Percentiles rank a stretch among this genome's conserved stretches.
Evolutionary conservation across 225 moss, liverwort and hornwort species (phyloP).

Genomic region (Polytrichum commune): DNA sequence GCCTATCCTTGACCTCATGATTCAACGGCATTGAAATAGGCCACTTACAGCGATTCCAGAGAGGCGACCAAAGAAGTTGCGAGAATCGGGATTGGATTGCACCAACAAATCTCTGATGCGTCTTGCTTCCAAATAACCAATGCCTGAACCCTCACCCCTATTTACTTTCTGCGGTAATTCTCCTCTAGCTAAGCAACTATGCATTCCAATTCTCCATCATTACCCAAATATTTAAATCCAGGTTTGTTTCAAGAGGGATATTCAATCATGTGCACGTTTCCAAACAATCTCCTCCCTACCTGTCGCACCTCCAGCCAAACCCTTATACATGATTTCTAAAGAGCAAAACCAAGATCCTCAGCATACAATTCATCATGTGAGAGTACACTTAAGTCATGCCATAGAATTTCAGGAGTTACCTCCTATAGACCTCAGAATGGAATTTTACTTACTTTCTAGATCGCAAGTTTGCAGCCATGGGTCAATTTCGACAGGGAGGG

Average conservation of each 20-base stretch:
- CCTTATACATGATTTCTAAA: neutral
- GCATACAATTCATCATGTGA: neutral
- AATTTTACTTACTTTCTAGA: constrained; percentile 53
- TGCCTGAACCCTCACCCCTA: constrained; percentile 47
- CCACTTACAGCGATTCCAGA: constrained; percentile 81
- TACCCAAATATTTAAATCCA: neutral
- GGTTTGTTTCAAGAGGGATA: neutral
- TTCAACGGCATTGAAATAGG: too few species aligned
- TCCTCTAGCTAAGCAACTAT: neutral
- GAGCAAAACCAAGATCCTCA: neutral
- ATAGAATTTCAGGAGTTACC: neutral
- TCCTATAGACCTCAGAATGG: neutral
- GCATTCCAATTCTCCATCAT: too few species aligned
- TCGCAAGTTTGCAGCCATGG: constrained; percentile 58
- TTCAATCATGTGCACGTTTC: neutral
- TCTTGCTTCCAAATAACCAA: constrained; percentile 85
- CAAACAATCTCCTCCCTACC: neutral
- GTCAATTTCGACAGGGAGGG: constrained; percentile 61
- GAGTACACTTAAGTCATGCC: too few species aligned
- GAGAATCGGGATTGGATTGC: constrained; percentile 65
- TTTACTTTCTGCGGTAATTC: neutral
- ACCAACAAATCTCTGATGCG: constrained; percentile 69
- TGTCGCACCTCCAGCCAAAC: too few species aligned
- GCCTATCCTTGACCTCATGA: too few species aligned
- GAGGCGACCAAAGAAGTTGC: constrained; percentile 75